Base-by-base conservation (phyloP, 164 flowering plant genomes). In the Pachysandra terminalis region DNA sequence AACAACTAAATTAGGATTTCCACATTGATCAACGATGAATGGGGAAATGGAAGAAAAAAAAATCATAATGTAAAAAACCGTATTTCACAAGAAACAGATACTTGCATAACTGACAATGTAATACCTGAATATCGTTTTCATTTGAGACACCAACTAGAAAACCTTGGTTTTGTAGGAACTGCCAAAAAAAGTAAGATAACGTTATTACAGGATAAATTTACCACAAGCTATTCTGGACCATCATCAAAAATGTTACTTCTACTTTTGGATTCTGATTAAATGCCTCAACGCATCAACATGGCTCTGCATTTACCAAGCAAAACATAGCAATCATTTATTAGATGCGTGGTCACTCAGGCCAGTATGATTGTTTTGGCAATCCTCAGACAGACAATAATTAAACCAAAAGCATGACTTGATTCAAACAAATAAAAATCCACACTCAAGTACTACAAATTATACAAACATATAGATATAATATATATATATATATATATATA, bases 161-260 rank as follows among this genome's bases (percentile, higher is more conserved):
- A 40, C 98, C 98, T 83, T 87, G 89, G 73, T 93, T 93, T 61
- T 85, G 82, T 55, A 93, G 78, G 78, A 93, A 93, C 98, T 93
- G 91, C 59, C 16, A 65, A 56, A 62, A 77, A 64, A 45, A 58
- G 7, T 3, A 7, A 15, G 24, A 15, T 1, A 45, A 45, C 10
- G 15, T 58, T 27, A 27, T 17, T 24, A 14, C 26, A 23, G 13
- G n/a, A 58, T 27, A 26, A 14, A 26, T 19, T 26, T 6, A 9
- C 37, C 19, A 58, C 15, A 27, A 45, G 51, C 1, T 45, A 45
- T 3, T 40, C 9, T 10, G 17, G 51, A 2, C 14, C 14, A 45
- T 1, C 1, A 45, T 40, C 7, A 45, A 10, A 45, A 45, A 45
- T 45, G 51, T 45, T 45, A 45, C 17, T 15, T 10, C 51, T 45